Evolutionary conservation across 208 protist genomes (phyloP), one percentile per base, ranked within the genome.

Genomic region (Leishmania aethiopica): DNA sequence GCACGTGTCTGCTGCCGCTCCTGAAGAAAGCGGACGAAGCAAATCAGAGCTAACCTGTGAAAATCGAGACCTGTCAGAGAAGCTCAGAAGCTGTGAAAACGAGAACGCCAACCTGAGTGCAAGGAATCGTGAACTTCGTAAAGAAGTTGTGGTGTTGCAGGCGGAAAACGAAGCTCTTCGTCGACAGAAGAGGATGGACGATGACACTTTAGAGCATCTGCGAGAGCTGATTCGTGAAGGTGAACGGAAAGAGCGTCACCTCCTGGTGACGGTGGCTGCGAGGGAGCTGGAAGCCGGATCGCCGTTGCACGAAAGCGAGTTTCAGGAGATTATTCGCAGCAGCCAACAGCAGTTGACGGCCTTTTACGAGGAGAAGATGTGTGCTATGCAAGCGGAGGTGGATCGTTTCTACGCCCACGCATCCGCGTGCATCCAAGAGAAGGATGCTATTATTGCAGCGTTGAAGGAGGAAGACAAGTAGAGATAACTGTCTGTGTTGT

Each of bases 101-200:
- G 55, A 66, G 53, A 64, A 5, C 1, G 19, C 6, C 0, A 45
- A 25, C 6, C 51, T 77, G 15, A 11, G 17, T 3, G 28, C 62
- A 7, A 45, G 2, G 1, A 78, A 80, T 49, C 40, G 45, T 40
- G 3, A n/a, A 1, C 37, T 86, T n/a, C 77, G 74, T 11, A 82
- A 71, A 32, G 78, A 86, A 22, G 45, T 72, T 11, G 57, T 86
- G 55, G 55, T 86, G 19, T 40, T 82, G 3, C 60, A 77, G 28
- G 83, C 83, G 5, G 83, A 82, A 67, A 82, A 82, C 3, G 78
- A 82, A 71, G 83, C 83, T 3, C 53, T 86, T 19, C 6, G n/a
- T 15, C 57, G 78, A 0, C 77, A 82, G 22, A 73, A n/a, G 42
- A 19, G 45, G 8, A 55, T 51, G 19, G 83, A 86, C 40, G 83